These are phyloP conservation scores for Vanderwaltozyma verrucispora DNA, from an alignment of 805 yeast species.

Conservation along the genomic window DNA sequence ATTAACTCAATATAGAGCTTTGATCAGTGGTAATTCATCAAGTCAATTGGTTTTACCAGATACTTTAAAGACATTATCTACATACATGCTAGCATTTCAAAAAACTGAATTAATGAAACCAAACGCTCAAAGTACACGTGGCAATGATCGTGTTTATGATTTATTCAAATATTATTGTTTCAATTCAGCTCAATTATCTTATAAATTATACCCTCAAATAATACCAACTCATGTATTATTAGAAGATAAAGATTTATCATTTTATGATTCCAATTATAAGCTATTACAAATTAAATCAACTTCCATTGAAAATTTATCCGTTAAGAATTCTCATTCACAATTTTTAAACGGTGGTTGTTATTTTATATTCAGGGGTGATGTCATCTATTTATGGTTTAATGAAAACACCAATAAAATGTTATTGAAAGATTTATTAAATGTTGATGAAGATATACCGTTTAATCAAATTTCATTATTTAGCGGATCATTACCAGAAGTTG, in stretches of 20 bases:
- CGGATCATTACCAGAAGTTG: conserved; percentile 56
- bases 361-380: conserved; percentile 56
- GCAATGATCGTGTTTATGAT: conserved; percentile 53
- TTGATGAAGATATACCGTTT: conserved; percentile 22
- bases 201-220: conserved; percentile 67
- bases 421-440: conserved; percentile 64
- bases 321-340: conserved; percentile 25
- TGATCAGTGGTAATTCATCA: conserved; percentile 32
- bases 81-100: conserved; percentile 53
- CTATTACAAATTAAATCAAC: conserved; percentile 25
- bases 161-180: conserved; percentile 36
- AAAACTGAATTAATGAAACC: conserved; percentile 50
- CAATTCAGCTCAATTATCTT: conserved; percentile 44
- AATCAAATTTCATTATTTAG: conserved; percentile 15
- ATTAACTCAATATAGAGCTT: conserved; percentile 43
- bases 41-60: conserved; percentile 71
- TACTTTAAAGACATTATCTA: conserved; percentile 58
- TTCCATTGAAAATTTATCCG: conserved; percentile 42
- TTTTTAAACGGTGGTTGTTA: conserved; percentile 62
- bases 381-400: conserved; percentile 54
- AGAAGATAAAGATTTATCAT: conserved; percentile 41
- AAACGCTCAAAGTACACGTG: conserved; percentile 29
- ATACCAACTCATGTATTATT: conserved; percentile 55
- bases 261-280: conserved; percentile 31
- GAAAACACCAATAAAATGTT: conserved; percentile 53